These are phyloP conservation scores for Maudiozyma humilis DNA, from an alignment of 1,139 yeast species.

Conservation along the genomic window DNA sequence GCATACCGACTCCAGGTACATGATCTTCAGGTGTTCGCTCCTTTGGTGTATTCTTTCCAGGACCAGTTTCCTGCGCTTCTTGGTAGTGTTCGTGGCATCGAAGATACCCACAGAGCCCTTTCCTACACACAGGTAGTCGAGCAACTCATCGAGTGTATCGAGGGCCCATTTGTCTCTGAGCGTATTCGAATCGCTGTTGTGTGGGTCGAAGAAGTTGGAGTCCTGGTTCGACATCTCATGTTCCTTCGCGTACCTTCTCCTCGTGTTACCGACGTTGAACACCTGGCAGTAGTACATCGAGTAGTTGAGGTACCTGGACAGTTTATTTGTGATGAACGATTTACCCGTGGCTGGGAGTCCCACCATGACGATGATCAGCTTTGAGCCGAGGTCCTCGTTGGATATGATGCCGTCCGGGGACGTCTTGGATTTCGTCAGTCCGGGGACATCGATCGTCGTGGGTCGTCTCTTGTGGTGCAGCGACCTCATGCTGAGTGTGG, in stretches of 20 bases:
- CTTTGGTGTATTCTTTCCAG: conserved; percentile 62
- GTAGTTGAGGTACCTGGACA: conserved; percentile 85
- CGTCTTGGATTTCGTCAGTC: conserved; percentile 74
- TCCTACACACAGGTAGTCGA: conserved; percentile 72
- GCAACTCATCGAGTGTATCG: conserved; percentile 79
- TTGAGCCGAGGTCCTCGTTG: conserved; percentile 62
- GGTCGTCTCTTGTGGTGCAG: conserved; percentile 38
- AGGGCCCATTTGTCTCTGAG: conserved; percentile 92
- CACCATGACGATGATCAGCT: conserved; percentile 87
- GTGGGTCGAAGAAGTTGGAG: conserved; percentile 83
- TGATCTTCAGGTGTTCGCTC: conserved; percentile 59
- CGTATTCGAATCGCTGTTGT: conserved; percentile 53
- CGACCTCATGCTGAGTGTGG: conserved; percentile 7
- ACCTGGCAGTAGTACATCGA: conserved; percentile 82
- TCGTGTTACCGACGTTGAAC: conserved; percentile 89
- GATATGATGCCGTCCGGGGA: conserved; percentile 81
- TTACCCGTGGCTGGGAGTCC: conserved; percentile 92
- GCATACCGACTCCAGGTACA: conserved; percentile 83
- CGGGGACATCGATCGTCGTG: conserved; percentile 86
- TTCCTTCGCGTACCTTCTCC: conserved; percentile 56
- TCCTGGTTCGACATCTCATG: conserved; percentile 39
- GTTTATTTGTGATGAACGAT: conserved; percentile 82
- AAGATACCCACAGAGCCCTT: conserved; percentile 90
- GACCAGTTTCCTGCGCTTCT: conserved; percentile 59
- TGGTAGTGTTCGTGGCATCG: conserved; percentile 92